A percentile compares a stretch with the other conserved stretches of the same genome.
phyloP scores from a whole-genome alignment of 805 yeast species.

The Pichia californica region DNA sequence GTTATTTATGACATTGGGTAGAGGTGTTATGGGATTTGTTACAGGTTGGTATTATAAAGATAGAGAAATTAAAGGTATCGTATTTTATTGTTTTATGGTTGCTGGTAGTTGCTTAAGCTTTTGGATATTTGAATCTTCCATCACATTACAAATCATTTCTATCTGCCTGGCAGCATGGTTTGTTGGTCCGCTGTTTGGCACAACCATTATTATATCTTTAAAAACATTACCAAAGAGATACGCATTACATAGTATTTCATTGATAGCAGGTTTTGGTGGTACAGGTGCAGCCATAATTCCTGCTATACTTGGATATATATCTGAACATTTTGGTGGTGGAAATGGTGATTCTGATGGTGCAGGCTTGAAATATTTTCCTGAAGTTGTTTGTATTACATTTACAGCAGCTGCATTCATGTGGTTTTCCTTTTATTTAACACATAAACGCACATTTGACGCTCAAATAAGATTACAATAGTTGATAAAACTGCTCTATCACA shows the following conservation, averaged over 20 bases:
- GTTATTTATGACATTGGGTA: conserved; percentile 44
- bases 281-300: conserved; percentile 78
- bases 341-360: conserved; percentile 20
- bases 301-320: conserved; percentile 48
- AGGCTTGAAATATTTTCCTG: conserved; percentile 30
- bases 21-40: conserved; percentile 41
- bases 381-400: conserved; percentile 19
- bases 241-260: conserved; percentile 65
- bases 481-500: too few relatives aligned
- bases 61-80: conserved; percentile 35
- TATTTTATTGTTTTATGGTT: conserved; percentile 31
- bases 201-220: conserved; percentile 59
- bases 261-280: conserved; percentile 75
- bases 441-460: conserved; percentile 15
- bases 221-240: conserved; percentile 53
- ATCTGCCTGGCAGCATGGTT: conserved; percentile 40
- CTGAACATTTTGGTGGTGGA: conserved; percentile 24
- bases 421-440: conserved; percentile 20
- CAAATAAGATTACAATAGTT: conserved; percentile 14
- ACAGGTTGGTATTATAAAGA: conserved; percentile 40
- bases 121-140: conserved; percentile 20
- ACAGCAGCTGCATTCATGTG: conserved; percentile 22
- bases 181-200: conserved; percentile 58
- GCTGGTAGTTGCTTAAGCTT: conserved; percentile 32
- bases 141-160: conserved; percentile 27